Conservation (phyloP, 305 asterid species). For the Nicotiana rustica region DNA sequence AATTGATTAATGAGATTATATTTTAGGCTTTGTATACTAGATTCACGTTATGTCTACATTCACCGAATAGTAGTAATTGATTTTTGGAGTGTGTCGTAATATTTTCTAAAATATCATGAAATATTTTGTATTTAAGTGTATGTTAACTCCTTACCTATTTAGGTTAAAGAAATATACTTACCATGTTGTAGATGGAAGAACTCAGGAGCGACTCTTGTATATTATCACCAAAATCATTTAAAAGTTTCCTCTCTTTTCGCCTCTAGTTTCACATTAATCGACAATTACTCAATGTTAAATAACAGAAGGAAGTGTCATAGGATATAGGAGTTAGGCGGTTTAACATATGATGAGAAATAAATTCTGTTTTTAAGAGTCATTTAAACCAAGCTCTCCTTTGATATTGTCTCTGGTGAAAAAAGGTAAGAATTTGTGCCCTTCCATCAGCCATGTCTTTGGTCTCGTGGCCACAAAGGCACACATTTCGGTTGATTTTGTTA, state of each 20-base stretch:
- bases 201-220: slow-evolving; percentile 20
- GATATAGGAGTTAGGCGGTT: slow-evolving; percentile 2
- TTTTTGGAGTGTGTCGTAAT: slow-evolving; percentile 12
- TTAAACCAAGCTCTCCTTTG: slow-evolving; percentile 22
- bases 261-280: slow-evolving; percentile 4
- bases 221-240: not conserved
- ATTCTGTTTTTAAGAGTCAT: not conserved
- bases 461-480: slow-evolving; percentile 7
- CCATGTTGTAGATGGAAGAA: slow-evolving; percentile 10
- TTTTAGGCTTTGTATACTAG: not conserved
- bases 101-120: not conserved
- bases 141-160: not conserved
- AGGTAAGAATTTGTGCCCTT: not conserved
- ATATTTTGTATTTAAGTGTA: slow-evolving; percentile 2
- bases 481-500: not conserved
- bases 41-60: not conserved
- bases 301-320: not conserved
- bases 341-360: not conserved
- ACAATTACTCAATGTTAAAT: slow-evolving; percentile 8
- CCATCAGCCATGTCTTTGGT: slow-evolving; percentile 13
- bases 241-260: not conserved
- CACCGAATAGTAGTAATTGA: not conserved
- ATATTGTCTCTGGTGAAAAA: not conserved
- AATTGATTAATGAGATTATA: not conserved
- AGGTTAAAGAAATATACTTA: not conserved